Base-by-base conservation (phyloP, 2,329 filamentous ascomycete species). In the Penicillium griseofulvum region DNA sequence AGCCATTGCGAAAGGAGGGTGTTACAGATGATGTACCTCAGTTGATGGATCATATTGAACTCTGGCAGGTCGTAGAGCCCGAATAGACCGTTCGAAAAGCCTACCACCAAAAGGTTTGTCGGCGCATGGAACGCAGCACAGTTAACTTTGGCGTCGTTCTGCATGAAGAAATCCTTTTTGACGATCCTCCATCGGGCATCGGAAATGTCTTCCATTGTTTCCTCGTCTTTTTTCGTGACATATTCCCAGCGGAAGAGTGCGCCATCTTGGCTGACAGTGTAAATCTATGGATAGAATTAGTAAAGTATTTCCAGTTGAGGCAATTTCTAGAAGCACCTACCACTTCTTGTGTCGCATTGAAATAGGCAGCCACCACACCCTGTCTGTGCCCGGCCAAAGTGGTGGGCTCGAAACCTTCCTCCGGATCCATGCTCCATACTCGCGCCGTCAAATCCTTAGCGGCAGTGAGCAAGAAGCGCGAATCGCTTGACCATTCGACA, bases 241-340 rank as follows among this genome's bases (percentile, higher is more conserved):
- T 94, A 99, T 69, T 90, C 87, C 94, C 94, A 99, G 61, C 89
- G 84, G 68, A 97, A 97, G 0, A 97, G 82, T 3, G 94, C 92
- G n/a, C 94, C 95, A 72, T 99, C 95, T 72, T 95, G 95, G 75
- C 93, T 97, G 61, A 96, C 86, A 0, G 94, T 97, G 71, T 94
- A 99, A 51, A 99, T 96, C 46, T 80, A 63, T 49, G 12, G 5
- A 34, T 26, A 16, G 4, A 10, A 41, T 69, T 58, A 71, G 61
- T 38, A 34, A 17, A 29, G 7, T 8, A 4, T 38, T 48, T 22
- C 14, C 47, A 19, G 19, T n/a, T 33, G 17, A 16, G 16, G 22
- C 34, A 14, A 28, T 29, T 33, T n/a, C n/a, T 4, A 52, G 22
- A 12, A n/a, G 19, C 16, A 68, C 75, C 62, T 64, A 80, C 78